Evolutionary conservation across 2,329 filamentous ascomycete species (phyloP).

Genomic region (Colletotrichum sp.): DNA sequence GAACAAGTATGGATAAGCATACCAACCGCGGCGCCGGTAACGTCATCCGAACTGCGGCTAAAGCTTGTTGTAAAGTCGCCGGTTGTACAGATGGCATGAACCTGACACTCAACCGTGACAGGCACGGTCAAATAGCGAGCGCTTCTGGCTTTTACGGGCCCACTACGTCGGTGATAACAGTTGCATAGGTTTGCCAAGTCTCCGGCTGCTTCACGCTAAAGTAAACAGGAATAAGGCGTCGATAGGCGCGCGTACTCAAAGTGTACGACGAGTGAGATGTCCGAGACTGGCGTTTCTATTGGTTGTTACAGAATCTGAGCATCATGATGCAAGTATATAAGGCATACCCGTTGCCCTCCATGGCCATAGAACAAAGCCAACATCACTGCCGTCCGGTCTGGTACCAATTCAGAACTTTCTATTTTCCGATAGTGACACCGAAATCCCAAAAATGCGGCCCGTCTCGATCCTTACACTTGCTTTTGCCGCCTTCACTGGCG

Average conservation of each 20-base stretch:
- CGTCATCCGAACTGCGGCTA: neutral
- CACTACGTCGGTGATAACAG: neutral
- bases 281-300: rapidly evolving
- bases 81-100: neutral
- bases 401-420: rapidly evolving
- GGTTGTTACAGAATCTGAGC: neutral
- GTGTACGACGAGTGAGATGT: rapidly evolving
- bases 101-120: neutral
- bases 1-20: neutral
- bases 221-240: rapidly evolving
- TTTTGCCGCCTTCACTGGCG: neutral
- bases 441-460: neutral
- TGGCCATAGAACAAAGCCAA: too few species aligned
- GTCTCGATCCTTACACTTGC: neutral
- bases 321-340: neutral
- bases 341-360: too few species aligned
- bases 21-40: neutral
- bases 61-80: neutral
- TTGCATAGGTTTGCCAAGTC: neutral
- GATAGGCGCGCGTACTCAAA: rapidly evolving
- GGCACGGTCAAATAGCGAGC: rapidly evolving
- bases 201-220: neutral
- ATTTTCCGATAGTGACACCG: rapidly evolving
- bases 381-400: neutral
- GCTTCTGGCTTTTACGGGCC: rapidly evolving